Percentiles rank a stretch among this genome's conserved stretches.
Evolutionary conservation across 1,284 basidiomycete genomes (phyloP).

Genomic region (Peniophora sp.): DNA sequence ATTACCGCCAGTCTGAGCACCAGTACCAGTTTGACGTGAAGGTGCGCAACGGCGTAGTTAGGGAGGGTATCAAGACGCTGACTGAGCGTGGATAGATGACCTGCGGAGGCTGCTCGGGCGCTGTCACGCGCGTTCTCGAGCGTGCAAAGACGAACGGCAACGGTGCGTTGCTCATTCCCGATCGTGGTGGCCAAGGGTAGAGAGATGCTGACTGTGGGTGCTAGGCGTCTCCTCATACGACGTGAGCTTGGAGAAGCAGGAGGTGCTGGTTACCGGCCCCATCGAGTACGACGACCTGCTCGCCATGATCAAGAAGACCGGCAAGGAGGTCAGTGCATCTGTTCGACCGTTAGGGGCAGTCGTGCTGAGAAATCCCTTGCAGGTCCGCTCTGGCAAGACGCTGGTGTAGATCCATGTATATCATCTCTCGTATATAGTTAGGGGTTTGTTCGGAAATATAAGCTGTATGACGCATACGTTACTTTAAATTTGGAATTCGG

Average conservation of each 20-base stretch:
- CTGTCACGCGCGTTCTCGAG: slow-evolving; percentile 63
- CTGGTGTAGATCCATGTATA: slow-evolving; percentile 16
- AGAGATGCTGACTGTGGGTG: not conserved
- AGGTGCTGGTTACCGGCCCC: slow-evolving; percentile 60
- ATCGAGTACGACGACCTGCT: slow-evolving; percentile 61
- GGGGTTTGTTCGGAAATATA: not conserved
- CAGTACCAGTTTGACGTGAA: slow-evolving; percentile 33
- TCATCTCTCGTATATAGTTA: not conserved
- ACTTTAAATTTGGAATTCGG: not conserved
- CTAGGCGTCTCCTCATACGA: slow-evolving; percentile 49
- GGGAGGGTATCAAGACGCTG: not conserved
- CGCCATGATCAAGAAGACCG: slow-evolving; percentile 80
- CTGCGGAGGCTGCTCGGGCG: slow-evolving; percentile 76
- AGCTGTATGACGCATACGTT: not conserved
- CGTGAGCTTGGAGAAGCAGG: slow-evolving; percentile 63
- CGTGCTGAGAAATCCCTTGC: not conserved
- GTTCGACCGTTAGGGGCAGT: slow-evolving; percentile 1
- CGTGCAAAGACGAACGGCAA: slow-evolving; percentile 36
- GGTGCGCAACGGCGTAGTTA: slow-evolving; percentile 15
- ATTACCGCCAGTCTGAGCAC: slow-evolving; percentile 14
- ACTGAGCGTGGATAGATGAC: slow-evolving; percentile 52
- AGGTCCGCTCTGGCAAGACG: slow-evolving; percentile 32
- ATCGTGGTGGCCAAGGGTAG: not conserved
- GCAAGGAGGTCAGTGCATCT: slow-evolving; percentile 55
- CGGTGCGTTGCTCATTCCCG: slow-evolving; percentile 33